Percentiles rank a stretch among this genome's conserved stretches.
phyloP scores from a whole-genome alignment of 495 filamentous ascomycete species.

The Penicillium simplicissimum region DNA sequence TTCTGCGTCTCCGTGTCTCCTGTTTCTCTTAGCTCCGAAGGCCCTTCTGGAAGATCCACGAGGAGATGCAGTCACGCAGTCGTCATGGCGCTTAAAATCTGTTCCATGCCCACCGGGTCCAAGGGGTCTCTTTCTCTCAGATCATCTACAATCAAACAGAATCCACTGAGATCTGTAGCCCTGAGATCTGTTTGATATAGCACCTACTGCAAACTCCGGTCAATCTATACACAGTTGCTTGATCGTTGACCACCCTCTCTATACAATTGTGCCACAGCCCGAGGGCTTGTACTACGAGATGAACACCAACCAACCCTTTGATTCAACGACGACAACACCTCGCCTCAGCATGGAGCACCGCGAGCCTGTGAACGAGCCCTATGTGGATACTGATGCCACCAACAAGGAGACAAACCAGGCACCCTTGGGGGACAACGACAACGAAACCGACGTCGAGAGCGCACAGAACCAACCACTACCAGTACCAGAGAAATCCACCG shows the following conservation, averaged over 20 bases:
- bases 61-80: neutral
- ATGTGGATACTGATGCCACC: neutral
- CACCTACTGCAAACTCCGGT: neutral
- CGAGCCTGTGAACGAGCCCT: conserved; percentile 3
- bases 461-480: conserved; percentile 2
- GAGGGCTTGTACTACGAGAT: conserved; percentile 1
- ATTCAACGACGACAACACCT: conserved; percentile 26
- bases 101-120: neutral
- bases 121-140: neutral
- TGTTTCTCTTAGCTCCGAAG: conserved; percentile 11
- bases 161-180: neutral
- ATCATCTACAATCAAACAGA: neutral
- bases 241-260: neutral
- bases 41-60: conserved; percentile 10
- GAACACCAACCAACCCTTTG: conserved; percentile 13
- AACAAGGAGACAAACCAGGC: conserved; percentile 7
- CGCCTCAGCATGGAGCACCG: conserved; percentile 27
- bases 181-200: neutral
- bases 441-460: conserved; percentile 28
- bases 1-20: neutral
- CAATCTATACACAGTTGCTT: neutral
- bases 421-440: conserved; percentile 6
- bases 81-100: conserved; percentile 11
- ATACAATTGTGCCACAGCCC: neutral
- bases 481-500: conserved; percentile 16